phyloP scores from a whole-genome alignment of 192 early-diverging fungal genomes.

The Umbelopsis ramanniana region DNA sequence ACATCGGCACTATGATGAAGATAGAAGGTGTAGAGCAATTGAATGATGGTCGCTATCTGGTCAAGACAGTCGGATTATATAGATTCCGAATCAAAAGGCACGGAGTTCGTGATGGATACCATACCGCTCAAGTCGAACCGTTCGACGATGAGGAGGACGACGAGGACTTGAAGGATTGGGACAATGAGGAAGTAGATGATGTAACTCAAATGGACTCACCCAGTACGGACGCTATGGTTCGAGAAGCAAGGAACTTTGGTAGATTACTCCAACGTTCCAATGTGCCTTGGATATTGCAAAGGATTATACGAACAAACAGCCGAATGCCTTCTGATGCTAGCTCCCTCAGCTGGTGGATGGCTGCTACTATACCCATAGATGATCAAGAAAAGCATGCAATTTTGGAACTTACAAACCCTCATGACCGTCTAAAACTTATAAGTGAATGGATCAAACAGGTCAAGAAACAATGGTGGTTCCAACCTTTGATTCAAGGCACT shows the following conservation, averaged over 20 bases:
- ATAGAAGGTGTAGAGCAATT: slow-evolving; percentile 47
- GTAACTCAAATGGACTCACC: background rate
- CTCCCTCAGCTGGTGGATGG: slow-evolving; percentile 52
- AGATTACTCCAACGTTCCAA: background rate
- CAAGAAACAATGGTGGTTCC: slow-evolving; percentile 35
- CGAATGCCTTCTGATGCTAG: slow-evolving; percentile 9
- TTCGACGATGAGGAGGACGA: slow-evolving; percentile 51
- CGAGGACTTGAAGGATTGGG: slow-evolving; percentile 31
- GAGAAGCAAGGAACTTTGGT: background rate
- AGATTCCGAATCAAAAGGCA: slow-evolving; percentile 46
- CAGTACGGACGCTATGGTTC: background rate
- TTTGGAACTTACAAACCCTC: slow-evolving; percentile 44
- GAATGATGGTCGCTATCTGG: slow-evolving; percentile 54
- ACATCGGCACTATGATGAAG: slow-evolving; percentile 57
- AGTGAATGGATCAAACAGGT: slow-evolving; percentile 51
- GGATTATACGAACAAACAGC: slow-evolving; percentile 25
- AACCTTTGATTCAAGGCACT: background rate
- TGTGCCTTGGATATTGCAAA: slow-evolving; percentile 17
- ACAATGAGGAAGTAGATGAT: background rate
- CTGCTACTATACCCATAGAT: slow-evolving; percentile 52
- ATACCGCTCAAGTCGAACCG: slow-evolving; percentile 49
- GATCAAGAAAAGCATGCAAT: slow-evolving; percentile 49
- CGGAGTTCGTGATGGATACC: slow-evolving; percentile 51
- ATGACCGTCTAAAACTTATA: slow-evolving; percentile 50
- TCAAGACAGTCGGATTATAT: slow-evolving; percentile 54